phyloP scores from a whole-genome alignment of 129 eudicot species.

The Lonicera japonica region DNA sequence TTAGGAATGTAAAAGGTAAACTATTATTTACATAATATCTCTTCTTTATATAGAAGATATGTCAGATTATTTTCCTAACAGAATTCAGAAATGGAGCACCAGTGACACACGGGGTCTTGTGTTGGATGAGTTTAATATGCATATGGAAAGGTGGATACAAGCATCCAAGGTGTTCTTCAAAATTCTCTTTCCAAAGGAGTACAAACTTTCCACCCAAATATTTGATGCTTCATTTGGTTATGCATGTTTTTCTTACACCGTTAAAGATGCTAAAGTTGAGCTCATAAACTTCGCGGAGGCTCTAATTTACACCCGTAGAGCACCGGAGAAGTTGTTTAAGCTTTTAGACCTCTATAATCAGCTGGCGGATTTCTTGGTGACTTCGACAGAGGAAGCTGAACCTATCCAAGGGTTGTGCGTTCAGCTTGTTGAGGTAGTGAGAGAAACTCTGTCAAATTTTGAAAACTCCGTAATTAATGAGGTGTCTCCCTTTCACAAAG shows the following conservation, averaged over 20 bases:
- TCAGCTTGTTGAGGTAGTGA: background rate
- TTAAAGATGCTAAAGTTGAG: slow-evolving; percentile 2
- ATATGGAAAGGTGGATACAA: background rate
- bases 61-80: too few relatives aligned
- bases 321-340: slow-evolving; percentile 7
- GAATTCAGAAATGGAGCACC: background rate
- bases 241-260: background rate
- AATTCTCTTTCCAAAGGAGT: background rate
- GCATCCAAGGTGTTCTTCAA: background rate
- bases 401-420: background rate
- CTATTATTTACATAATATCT: too few relatives aligned
- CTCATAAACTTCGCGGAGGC: slow-evolving; percentile 5
- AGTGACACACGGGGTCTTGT: background rate
- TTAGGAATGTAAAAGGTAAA: too few relatives aligned
- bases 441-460: slow-evolving; percentile 4
- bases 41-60: too few relatives aligned
- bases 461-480: slow-evolving; percentile 6
- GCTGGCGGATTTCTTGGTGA: background rate
- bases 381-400: background rate
- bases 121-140: background rate
- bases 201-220: background rate
- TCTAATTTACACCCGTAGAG: background rate
- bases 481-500: background rate
- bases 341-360: slow-evolving; percentile 7
- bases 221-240: background rate